Evolutionary conservation across 352 stramenopile species (phyloP).

Genomic region (Nothophytophthora sp.): DNA sequence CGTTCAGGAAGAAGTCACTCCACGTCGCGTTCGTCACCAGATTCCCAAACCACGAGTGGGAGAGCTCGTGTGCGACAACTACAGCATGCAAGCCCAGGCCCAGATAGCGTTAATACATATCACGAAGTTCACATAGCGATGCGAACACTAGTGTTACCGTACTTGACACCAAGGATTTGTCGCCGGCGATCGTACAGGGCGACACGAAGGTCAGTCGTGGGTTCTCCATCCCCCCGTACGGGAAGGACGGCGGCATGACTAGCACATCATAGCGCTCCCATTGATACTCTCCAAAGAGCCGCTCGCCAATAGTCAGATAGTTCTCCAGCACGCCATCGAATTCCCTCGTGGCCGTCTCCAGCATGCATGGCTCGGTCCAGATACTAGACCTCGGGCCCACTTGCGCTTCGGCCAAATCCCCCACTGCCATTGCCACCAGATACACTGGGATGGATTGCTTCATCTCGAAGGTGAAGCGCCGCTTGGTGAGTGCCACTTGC

Average conservation of each 20-base stretch:
- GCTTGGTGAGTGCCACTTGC: constrained; percentile 15
- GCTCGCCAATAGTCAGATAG: constrained; percentile 73
- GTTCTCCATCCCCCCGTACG: constrained; percentile 99
- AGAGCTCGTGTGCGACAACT: constrained; percentile 85
- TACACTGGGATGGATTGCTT: constrained; percentile 86
- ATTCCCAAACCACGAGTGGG: constrained; percentile 88
- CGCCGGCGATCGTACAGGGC: constrained; percentile 71
- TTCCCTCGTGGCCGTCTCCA: constrained; percentile 70
- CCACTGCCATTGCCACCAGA: constrained; percentile 82
- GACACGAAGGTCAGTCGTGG: constrained; percentile 89
- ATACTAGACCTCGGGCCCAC: constrained; percentile 75
- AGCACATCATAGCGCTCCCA: constrained; percentile 88
- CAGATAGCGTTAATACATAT: not conserved
- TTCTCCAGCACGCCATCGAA: constrained; percentile 78
- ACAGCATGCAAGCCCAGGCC: not conserved
- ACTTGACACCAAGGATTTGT: constrained; percentile 79
- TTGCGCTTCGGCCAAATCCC: constrained; percentile 65
- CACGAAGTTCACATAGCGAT: not conserved
- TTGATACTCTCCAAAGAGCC: constrained; percentile 80
- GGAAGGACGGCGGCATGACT: constrained; percentile 88
- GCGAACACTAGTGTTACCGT: constrained; percentile 2
- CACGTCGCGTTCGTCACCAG: constrained; percentile 84
- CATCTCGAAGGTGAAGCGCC: constrained; percentile 75
- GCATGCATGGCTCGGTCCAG: constrained; percentile 83
- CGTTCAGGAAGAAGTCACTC: constrained; percentile 89